phyloP scores from a whole-genome alignment of 2,329 filamentous ascomycete genomes.

The Verticillium tricorpus region DNA sequence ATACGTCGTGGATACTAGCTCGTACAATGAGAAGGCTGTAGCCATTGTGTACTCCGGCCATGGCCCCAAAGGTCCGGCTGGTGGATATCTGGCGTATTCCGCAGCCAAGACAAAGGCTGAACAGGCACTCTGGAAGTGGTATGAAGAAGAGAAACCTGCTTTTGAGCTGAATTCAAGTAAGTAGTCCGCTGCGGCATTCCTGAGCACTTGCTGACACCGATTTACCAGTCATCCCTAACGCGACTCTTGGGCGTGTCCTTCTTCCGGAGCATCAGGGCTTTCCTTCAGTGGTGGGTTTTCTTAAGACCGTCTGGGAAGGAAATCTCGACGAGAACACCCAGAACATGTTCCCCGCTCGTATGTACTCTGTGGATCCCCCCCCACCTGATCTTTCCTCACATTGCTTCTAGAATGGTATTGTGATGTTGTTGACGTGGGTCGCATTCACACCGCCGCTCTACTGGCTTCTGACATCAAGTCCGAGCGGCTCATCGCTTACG shows the following conservation, averaged over 20 bases:
- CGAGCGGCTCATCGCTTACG: no score
- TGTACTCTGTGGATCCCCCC: background rate
- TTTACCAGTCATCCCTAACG: no score
- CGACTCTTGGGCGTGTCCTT: slow-evolving; percentile 3
- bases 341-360: slow-evolving; percentile 1
- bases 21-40: slow-evolving; percentile 25
- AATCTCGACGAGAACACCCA: slow-evolving; percentile 1
- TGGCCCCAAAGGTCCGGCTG: slow-evolving; percentile 15
- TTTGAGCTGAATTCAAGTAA: slow-evolving; percentile 18
- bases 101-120: slow-evolving; percentile 24
- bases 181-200: no score
- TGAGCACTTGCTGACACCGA: no score
- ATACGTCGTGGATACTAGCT: slow-evolving; percentile 6
- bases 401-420: slow-evolving; percentile 11
- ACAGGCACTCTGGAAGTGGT: slow-evolving; percentile 20
- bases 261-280: slow-evolving; percentile 10
- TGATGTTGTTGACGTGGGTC: slow-evolving; percentile 21
- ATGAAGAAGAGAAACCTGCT: slow-evolving; percentile 17
- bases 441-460: slow-evolving; percentile 23
- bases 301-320: background rate
- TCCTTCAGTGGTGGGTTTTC: slow-evolving; percentile 14
- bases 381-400: no score
- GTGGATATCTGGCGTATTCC: slow-evolving; percentile 16
- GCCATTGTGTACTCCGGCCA: slow-evolving; percentile 22
- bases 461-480: slow-evolving; percentile 18